Conservation (phyloP, 148 eudicot genomes). For the Spergularia bocconei region DNA sequence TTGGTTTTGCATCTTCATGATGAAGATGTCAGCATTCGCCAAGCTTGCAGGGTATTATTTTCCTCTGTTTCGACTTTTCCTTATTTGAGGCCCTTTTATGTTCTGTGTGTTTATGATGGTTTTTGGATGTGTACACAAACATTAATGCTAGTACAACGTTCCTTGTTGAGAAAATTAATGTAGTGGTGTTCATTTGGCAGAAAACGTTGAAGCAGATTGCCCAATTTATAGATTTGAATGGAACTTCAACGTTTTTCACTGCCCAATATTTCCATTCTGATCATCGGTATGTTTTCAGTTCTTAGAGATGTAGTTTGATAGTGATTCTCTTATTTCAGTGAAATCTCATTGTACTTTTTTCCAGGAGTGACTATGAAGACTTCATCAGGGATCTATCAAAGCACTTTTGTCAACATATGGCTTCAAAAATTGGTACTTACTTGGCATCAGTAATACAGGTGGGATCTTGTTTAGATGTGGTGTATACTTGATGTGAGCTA, state of each 20-base stretch:
- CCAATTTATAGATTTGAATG: constrained; percentile 63
- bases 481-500: constrained; percentile 4
- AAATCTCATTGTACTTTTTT: constrained; percentile 15
- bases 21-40: constrained; percentile 75
- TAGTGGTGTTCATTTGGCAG: constrained; percentile 38
- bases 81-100: neutral
- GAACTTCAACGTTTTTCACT: constrained; percentile 47
- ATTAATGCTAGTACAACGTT: neutral
- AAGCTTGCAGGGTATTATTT: constrained; percentile 82
- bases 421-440: constrained; percentile 71
- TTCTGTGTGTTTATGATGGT: neutral
- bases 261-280: constrained; percentile 67
- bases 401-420: constrained; percentile 59
- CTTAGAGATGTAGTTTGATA: neutral
- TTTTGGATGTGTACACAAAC: constrained; percentile 7
- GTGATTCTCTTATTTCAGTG: constrained; percentile 7
- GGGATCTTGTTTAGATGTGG: constrained; percentile 14
- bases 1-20: constrained; percentile 90
- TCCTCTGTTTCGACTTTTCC: neutral
- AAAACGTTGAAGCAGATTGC: constrained; percentile 64
- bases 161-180: constrained; percentile 3
- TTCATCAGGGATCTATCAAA: constrained; percentile 72
- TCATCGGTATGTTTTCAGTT: constrained; percentile 53
- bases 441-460: constrained; percentile 93
- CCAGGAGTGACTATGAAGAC: constrained; percentile 94